phyloP scores from a whole-genome alignment of 352 stramenopile species.

The Globisporangium orthogonon region DNA sequence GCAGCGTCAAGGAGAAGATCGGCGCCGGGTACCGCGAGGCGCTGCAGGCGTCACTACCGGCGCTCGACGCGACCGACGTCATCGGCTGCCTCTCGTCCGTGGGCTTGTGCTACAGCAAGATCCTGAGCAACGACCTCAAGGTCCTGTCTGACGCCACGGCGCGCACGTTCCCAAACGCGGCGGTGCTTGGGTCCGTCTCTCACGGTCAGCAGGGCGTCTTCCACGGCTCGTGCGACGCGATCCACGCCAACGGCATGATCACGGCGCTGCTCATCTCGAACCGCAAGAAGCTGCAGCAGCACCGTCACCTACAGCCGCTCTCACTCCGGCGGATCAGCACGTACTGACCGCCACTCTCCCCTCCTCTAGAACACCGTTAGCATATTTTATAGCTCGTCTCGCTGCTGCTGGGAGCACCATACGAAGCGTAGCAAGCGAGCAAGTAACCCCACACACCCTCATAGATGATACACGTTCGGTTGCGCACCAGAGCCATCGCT shows the following conservation, averaged over 20 bases:
- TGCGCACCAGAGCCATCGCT: not conserved
- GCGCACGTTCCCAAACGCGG: slow-evolving; percentile 45
- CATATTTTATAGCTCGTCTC: slow-evolving; percentile 9
- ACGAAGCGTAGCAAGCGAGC: not conserved
- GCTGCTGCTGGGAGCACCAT: too few relatives aligned
- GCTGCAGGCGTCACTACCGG: slow-evolving; percentile 42
- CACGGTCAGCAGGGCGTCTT: slow-evolving; percentile 72
- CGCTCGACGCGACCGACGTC: slow-evolving; percentile 48
- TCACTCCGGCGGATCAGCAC: slow-evolving; percentile 48
- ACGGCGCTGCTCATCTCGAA: slow-evolving; percentile 74
- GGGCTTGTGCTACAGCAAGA: slow-evolving; percentile 60
- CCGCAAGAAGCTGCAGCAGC: slow-evolving; percentile 60
- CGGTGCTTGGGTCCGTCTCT: slow-evolving; percentile 52
- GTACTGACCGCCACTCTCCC: slow-evolving; percentile 21
- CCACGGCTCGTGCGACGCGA: slow-evolving; percentile 36
- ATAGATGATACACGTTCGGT: not conserved
- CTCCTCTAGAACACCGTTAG: slow-evolving; percentile 2
- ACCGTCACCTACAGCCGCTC: slow-evolving; percentile 44
- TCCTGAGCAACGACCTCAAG: slow-evolving; percentile 64
- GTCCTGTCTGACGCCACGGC: slow-evolving; percentile 41
- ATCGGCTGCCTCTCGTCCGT: slow-evolving; percentile 63
- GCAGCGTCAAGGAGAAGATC: slow-evolving; percentile 44
- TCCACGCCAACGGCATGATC: slow-evolving; percentile 80
- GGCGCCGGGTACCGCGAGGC: slow-evolving; percentile 46
- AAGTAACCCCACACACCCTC: not conserved